These are phyloP conservation scores for Exophiala viscosa DNA, from an alignment of 2,329 filamentous ascomycete genomes.

Conservation along the genomic window DNA sequence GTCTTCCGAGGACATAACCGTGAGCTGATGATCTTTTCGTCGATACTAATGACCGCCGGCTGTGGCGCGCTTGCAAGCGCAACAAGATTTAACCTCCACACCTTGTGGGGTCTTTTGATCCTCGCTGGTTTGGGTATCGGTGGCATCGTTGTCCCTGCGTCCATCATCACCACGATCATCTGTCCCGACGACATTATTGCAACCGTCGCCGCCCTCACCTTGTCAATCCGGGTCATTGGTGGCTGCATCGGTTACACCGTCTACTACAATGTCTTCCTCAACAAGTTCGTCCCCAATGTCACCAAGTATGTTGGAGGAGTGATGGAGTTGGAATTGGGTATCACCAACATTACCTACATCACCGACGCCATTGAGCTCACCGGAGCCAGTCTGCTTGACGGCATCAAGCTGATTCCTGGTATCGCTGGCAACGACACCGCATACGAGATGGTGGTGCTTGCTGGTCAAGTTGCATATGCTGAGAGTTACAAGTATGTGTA, in stretches of 20 bases:
- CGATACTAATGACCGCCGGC: conserved; percentile 61
- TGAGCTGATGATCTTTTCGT: conserved; percentile 57
- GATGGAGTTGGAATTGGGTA: conserved; percentile 48
- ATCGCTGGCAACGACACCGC: conserved; percentile 48
- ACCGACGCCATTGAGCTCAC: conserved; percentile 52
- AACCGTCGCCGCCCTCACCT: conserved; percentile 64
- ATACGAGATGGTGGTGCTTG: conserved; percentile 52
- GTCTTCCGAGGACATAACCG: conserved; percentile 57
- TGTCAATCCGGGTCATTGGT: conserved; percentile 66
- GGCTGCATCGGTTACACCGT: conserved; percentile 63
- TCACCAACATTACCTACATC: conserved; percentile 49
- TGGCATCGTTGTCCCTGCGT: conserved; percentile 64
- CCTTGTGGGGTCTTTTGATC: conserved; percentile 56
- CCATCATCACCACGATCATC: conserved; percentile 66
- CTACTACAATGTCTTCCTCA: conserved; percentile 51
- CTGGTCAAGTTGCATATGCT: conserved; percentile 56
- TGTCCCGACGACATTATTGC: conserved; percentile 67
- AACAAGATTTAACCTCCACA: conserved; percentile 50
- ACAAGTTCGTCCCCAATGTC: conserved; percentile 46
- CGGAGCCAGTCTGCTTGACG: conserved; percentile 51
- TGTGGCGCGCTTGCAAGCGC: conserved; percentile 54
- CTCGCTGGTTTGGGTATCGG: conserved; percentile 63
- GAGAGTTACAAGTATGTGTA: conserved; percentile 61
- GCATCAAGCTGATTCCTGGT: conserved; percentile 48
- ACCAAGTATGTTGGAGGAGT: conserved; percentile 49